A percentile compares a stretch with the other conserved stretches of the same genome.
phyloP scores from a whole-genome alignment of 768 basidiomycete genomes.

The Auricularia sp. region DNA sequence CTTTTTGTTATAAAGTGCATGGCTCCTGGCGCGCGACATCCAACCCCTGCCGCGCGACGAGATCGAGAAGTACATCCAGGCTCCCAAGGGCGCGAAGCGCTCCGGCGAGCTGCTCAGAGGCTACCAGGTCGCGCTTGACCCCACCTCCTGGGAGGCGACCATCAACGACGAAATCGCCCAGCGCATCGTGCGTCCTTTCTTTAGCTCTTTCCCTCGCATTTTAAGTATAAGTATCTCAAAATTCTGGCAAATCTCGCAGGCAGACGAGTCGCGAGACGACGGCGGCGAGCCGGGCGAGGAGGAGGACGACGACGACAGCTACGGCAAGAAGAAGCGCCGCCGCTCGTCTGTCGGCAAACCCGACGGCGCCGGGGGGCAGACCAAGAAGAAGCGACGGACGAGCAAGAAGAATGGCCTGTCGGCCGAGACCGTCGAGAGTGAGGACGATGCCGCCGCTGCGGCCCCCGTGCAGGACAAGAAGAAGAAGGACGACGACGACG shows the following conservation, averaged over 20 bases:
- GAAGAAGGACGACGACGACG: slow-evolving; percentile 51
- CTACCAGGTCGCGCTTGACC: slow-evolving; percentile 57
- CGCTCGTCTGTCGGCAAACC: slow-evolving; percentile 28
- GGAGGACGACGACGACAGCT: slow-evolving; percentile 25
- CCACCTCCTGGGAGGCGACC: slow-evolving; percentile 45
- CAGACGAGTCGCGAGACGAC: slow-evolving; percentile 28
- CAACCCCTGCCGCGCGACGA: slow-evolving; percentile 66
- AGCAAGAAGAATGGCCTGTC: slow-evolving; percentile 41
- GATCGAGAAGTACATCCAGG: slow-evolving; percentile 74
- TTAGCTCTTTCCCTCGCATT: slow-evolving; percentile 20
- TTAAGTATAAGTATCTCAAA: too few species aligned
- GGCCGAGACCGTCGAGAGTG: slow-evolving; percentile 31
- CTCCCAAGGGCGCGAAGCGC: slow-evolving; percentile 51
- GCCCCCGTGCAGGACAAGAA: slow-evolving; percentile 48
- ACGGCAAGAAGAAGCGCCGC: slow-evolving; percentile 27
- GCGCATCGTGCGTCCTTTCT: slow-evolving; percentile 26
- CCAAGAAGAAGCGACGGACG: slow-evolving; percentile 12
- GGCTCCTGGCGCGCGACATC: slow-evolving; percentile 76
- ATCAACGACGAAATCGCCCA: slow-evolving; percentile 30
- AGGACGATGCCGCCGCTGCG: slow-evolving; percentile 38
- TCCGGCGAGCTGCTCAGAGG: slow-evolving; percentile 65
- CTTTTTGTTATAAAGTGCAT: slow-evolving; percentile 44
- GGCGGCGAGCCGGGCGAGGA: slow-evolving; percentile 34
- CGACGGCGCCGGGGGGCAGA: slow-evolving; percentile 19
- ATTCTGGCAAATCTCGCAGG: background rate